Conservation (phyloP, 805 yeast genomes). For the Maudiozyma barnettii region DNA sequence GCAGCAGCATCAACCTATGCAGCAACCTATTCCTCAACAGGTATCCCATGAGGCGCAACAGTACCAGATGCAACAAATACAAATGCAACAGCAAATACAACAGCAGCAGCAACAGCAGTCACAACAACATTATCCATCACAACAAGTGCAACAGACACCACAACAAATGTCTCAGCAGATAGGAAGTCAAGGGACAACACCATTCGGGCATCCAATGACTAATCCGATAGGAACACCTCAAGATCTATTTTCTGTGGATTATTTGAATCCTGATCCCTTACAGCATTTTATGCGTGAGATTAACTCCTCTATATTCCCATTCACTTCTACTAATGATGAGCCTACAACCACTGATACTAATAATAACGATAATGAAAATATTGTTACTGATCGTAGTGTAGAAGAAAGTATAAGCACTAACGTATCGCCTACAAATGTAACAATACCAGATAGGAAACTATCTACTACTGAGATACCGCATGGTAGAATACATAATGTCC, state of each 20-base stretch:
- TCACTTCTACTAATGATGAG: slow-evolving; percentile 1
- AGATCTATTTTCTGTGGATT: slow-evolving; percentile 14
- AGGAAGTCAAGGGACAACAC: not conserved
- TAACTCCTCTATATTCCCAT: slow-evolving; percentile 7
- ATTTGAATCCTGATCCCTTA: slow-evolving; percentile 15
- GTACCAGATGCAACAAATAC: not conserved
- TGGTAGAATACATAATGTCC: not conserved
- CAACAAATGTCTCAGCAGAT: not conserved
- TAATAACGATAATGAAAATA: not conserved
- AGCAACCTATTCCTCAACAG: not conserved
- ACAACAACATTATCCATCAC: slow-evolving; percentile 1
- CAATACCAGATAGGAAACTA: not conserved
- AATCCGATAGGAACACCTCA: slow-evolving; percentile 1
- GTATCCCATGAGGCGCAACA: not conserved
- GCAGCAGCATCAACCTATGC: not conserved
- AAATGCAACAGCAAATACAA: not conserved
- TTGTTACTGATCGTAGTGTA: not conserved
- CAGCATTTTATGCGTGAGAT: slow-evolving; percentile 17
- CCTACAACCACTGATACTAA: not conserved
- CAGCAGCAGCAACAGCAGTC: slow-evolving; percentile 1
- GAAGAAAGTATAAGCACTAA: not conserved
- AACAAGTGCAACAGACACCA: slow-evolving; percentile 4
- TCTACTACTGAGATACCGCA: not conserved
- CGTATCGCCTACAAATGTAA: not conserved
- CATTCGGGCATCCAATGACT: not conserved